These are phyloP conservation scores for baker's yeast (Saccharomyces cerevisiae) DNA, from an alignment of 805 yeast species.

Conservation along the genomic window DNA sequence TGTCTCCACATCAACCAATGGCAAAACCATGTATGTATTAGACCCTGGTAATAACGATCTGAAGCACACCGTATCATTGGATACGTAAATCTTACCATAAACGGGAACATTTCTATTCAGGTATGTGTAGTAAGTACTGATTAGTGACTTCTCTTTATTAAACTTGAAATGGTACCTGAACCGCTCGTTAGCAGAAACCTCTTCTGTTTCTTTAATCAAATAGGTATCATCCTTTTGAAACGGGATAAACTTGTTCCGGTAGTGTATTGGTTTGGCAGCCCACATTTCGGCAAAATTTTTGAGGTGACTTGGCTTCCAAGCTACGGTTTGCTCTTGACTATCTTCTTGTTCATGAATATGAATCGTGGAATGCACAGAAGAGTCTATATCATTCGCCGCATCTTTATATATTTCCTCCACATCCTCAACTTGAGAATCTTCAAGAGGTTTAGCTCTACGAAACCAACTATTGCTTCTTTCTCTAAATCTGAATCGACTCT, in stretches of 20 bases:
- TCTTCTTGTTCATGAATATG: background rate
- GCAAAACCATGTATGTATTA: constrained; percentile 73
- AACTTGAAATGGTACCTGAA: constrained; percentile 63
- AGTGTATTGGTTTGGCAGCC: constrained; percentile 59
- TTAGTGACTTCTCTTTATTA: constrained; percentile 39
- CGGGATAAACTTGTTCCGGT: constrained; percentile 32
- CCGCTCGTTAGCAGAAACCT: constrained; percentile 43
- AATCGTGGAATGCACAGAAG: background rate
- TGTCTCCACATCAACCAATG: constrained; percentile 62
- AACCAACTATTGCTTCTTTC: background rate
- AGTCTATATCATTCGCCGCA: background rate
- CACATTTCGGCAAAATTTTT: constrained; percentile 36
- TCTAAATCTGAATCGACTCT: background rate
- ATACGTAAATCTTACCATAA: constrained; percentile 76
- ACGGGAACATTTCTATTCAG: constrained; percentile 64
- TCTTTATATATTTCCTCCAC: background rate
- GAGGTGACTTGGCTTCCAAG: constrained; percentile 14
- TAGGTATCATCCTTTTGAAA: constrained; percentile 42
- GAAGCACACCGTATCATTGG: constrained; percentile 64
- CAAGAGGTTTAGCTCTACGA: background rate
- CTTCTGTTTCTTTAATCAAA: constrained; percentile 37
- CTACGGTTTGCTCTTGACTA: constrained; percentile 1
- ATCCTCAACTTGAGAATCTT: background rate
- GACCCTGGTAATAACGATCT: constrained; percentile 73
- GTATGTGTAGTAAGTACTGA: constrained; percentile 65